Evolutionary conservation across 2,329 filamentous ascomycete genomes (phyloP).

Genomic region (Neonectria ditissima): DNA sequence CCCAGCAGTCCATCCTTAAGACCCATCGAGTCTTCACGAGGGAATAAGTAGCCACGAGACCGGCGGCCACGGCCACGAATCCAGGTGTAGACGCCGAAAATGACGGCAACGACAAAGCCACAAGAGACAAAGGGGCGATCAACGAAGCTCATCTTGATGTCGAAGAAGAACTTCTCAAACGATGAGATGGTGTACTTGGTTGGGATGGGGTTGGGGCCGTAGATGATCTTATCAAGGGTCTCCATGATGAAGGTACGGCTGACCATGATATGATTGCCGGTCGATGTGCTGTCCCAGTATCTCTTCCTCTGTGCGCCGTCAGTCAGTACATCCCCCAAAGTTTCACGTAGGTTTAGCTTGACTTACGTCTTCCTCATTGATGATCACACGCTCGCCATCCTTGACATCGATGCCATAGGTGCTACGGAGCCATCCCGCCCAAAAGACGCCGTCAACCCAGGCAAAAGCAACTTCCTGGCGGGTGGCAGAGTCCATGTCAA

Average conservation of each 20-base stretch:
- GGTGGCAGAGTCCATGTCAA: constrained; percentile 89
- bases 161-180: constrained; percentile 78
- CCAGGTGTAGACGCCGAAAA: constrained; percentile 65
- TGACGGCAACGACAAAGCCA: constrained; percentile 68
- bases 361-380: constrained; percentile 97
- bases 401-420: constrained; percentile 92
- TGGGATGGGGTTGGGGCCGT: constrained; percentile 76
- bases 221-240: constrained; percentile 79
- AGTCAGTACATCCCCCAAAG: constrained; percentile 47
- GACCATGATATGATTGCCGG: constrained; percentile 89
- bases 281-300: constrained; percentile 94
- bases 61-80: constrained; percentile 66
- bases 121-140: constrained; percentile 71
- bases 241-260: constrained; percentile 92
- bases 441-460: constrained; percentile 97
- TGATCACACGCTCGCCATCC: constrained; percentile 91
- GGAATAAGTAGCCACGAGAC: constrained; percentile 69
- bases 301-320: constrained; percentile 75
- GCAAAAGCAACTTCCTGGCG: constrained; percentile 93
- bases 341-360: constrained; percentile 32
- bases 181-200: constrained; percentile 82
- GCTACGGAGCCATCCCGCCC: constrained; percentile 96
- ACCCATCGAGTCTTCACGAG: constrained; percentile 68
- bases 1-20: constrained; percentile 75
- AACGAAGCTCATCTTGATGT: constrained; percentile 68